Conservation (phyloP, 768 basidiomycete species). For the Amyloporia xantha region DNA sequence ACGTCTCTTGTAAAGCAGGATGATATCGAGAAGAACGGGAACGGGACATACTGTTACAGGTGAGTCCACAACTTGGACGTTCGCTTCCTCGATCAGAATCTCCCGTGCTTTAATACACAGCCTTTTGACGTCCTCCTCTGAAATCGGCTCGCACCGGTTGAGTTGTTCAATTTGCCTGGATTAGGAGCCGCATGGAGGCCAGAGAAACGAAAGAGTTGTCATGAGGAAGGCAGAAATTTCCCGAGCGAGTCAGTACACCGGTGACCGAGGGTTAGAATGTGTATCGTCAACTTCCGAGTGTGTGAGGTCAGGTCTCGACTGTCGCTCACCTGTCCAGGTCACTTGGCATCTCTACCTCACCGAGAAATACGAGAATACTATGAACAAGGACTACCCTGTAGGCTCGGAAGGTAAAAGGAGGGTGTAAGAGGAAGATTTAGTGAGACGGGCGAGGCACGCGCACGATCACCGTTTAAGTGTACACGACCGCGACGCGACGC, state of each 20-base stretch:
- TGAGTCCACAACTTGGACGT: conserved; percentile 92
- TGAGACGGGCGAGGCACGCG: no score
- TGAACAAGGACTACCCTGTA: neutral
- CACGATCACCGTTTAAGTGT: no score
- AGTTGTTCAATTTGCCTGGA: conserved; percentile 91
- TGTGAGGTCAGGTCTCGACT: no score
- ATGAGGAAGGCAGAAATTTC: no score
- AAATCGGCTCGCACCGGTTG: conserved; percentile 88
- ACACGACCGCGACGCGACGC: conserved; percentile 4
- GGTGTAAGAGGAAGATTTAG: no score
- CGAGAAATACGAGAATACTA: neutral
- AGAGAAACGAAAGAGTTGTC: no score
- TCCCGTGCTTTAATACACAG: conserved; percentile 95
- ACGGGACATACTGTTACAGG: conserved; percentile 85
- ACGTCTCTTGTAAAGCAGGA: neutral
- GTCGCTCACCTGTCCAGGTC: conserved; percentile 55
- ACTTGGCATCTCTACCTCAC: conserved; percentile 35
- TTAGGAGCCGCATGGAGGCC: no score
- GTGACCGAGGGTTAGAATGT: no score
- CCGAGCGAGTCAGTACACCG: no score
- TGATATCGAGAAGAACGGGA: neutral
- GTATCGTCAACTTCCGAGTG: no score
- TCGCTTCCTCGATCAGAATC: conserved; percentile 95
- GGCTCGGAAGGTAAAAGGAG: no score
- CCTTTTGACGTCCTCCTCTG: conserved; percentile 92